These are phyloP conservation scores for Calonectria naviculata DNA, from an alignment of 2,329 filamentous ascomycete species.

Conservation along the genomic window DNA sequence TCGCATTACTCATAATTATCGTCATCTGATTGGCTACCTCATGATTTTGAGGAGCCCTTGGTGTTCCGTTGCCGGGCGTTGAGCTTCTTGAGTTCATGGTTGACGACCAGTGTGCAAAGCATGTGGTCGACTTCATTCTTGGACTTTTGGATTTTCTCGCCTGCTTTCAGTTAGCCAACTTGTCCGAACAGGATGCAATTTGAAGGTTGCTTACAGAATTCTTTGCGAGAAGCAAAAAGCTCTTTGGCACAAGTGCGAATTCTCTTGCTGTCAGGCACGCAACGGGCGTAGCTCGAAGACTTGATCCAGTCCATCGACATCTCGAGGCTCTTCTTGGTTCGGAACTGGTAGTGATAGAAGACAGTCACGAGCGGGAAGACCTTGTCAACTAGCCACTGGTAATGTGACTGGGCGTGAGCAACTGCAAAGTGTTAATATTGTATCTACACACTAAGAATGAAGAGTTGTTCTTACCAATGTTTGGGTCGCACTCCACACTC, in stretches of 20 bases:
- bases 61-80: conserved; percentile 46
- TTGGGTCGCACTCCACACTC: conserved; percentile 33
- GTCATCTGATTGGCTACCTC: conserved; percentile 37
- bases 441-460: neutral
- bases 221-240: conserved; percentile 48
- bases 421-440: conserved; percentile 20
- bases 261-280: conserved; percentile 39
- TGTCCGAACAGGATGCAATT: neutral
- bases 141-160: conserved; percentile 46
- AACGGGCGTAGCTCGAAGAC: conserved; percentile 37
- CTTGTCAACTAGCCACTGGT: conserved; percentile 43
- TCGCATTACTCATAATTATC: conserved; percentile 38
- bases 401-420: conserved; percentile 30
- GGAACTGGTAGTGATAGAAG: conserved; percentile 55
- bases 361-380: conserved; percentile 52
- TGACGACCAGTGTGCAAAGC: conserved; percentile 48
- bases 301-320: conserved; percentile 52
- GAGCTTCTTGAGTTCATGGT: conserved; percentile 54
- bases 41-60: conserved; percentile 42
- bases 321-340: conserved; percentile 53
- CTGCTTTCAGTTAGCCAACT: conserved; percentile 38
- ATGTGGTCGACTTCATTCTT: conserved; percentile 46
- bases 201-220: conserved; percentile 46
- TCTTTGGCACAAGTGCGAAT: conserved; percentile 43
- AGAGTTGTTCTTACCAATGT: conserved; percentile 32